Evolutionary conservation across 2,329 filamentous ascomycete species (phyloP).

Genomic region (Fonsecaea pugnacius): DNA sequence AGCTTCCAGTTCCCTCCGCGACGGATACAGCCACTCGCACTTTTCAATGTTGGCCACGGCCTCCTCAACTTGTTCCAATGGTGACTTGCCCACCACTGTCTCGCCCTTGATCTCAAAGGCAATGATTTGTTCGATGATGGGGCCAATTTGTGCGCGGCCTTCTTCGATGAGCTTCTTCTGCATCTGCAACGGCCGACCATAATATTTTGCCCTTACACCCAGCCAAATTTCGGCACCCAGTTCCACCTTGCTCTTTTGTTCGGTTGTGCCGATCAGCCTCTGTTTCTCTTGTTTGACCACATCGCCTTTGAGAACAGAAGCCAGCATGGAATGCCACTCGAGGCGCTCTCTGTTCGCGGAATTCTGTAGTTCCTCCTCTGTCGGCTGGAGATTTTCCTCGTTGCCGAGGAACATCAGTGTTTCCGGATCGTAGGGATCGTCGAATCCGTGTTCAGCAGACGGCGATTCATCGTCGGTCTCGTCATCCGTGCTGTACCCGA

Average conservation of each 20-base stretch:
- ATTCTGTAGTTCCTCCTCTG: slow-evolving; percentile 85
- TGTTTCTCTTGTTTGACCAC: slow-evolving; percentile 99
- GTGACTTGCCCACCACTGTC: slow-evolving; percentile 84
- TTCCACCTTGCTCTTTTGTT: slow-evolving; percentile 72
- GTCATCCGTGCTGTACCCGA: slow-evolving; percentile 62
- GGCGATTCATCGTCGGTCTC: slow-evolving; percentile 84
- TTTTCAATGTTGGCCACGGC: slow-evolving; percentile 89
- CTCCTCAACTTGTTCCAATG: slow-evolving; percentile 85
- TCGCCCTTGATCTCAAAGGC: slow-evolving; percentile 93
- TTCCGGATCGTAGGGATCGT: slow-evolving; percentile 88
- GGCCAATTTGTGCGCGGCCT: slow-evolving; percentile 72
- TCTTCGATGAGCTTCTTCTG: slow-evolving; percentile 90
- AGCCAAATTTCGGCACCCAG: slow-evolving; percentile 79
- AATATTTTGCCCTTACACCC: slow-evolving; percentile 80
- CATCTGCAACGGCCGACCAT: slow-evolving; percentile 79
- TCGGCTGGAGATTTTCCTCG: slow-evolving; percentile 85
- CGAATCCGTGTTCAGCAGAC: slow-evolving; percentile 78
- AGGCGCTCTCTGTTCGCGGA: slow-evolving; percentile 85
- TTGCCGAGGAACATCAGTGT: slow-evolving; percentile 84
- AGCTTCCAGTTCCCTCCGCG: slow-evolving; percentile 71
- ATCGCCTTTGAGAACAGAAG: slow-evolving; percentile 92
- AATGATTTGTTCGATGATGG: slow-evolving; percentile 82
- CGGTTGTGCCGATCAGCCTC: slow-evolving; percentile 79
- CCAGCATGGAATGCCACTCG: slow-evolving; percentile 98
- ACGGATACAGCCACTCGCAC: slow-evolving; percentile 83